Percentiles rank a stretch among this genome's conserved stretches.
phyloP scores from a whole-genome alignment of 768 basidiomycete genomes.

The Collybiopsis confluens region DNA sequence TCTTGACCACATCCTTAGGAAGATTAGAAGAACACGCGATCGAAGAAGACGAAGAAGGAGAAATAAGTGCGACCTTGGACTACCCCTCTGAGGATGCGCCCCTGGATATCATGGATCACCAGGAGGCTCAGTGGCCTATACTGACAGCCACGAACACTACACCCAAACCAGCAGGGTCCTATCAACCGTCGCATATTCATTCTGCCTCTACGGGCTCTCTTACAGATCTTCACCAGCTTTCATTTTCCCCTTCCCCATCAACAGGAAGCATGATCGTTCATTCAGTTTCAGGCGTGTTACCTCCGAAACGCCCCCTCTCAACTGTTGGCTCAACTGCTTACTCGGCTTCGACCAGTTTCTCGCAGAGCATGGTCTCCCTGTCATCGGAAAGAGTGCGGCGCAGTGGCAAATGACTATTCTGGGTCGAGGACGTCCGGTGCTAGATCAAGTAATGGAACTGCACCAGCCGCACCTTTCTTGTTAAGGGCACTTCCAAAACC shows the following conservation, averaged over 20 bases:
- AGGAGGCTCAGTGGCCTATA: neutral
- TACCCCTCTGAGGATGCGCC: too few relatives aligned
- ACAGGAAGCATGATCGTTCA: neutral
- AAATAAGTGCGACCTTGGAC: neutral
- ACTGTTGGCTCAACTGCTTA: neutral
- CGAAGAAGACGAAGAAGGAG: slow-evolving; percentile 9
- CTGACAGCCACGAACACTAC: neutral
- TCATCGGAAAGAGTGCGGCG: neutral
- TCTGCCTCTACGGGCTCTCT: neutral
- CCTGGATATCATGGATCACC: too few relatives aligned
- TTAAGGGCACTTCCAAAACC: slow-evolving; percentile 32
- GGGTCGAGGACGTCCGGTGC: neutral
- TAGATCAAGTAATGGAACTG: neutral
- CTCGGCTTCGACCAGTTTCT: neutral
- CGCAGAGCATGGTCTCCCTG: neutral
- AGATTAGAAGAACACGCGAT: neutral
- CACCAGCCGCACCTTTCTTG: slow-evolving; percentile 23
- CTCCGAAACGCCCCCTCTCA: slow-evolving; percentile 1
- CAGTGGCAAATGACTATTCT: neutral
- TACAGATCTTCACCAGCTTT: neutral
- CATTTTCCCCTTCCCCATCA: neutral
- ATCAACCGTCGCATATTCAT: neutral
- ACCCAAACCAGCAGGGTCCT: neutral
- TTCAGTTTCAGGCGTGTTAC: neutral
- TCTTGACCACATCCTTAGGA: neutral